Evolutionary conservation across 2,329 filamentous ascomycete species (phyloP), one percentile per base, ranked within the genome.

Genomic region (Ophiostoma australiae): DNA sequence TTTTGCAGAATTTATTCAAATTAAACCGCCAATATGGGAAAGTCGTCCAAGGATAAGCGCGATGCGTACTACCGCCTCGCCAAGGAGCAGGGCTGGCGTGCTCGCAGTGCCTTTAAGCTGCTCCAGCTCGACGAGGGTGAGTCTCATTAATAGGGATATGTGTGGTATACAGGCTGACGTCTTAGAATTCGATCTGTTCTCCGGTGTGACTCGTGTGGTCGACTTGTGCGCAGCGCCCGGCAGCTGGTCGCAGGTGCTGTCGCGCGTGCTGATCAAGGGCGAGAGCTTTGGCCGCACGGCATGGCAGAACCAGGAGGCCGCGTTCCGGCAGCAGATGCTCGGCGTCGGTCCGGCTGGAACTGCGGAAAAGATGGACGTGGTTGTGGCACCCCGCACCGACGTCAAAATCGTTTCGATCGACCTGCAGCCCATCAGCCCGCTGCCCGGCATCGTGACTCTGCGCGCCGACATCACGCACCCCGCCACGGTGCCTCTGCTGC

Each of bases 61-160:
- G 95, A 99, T 80, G 94, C 94, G 66, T 99, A 99, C 82, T 99
- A 99, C 78, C 89, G 95, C 70, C 91, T 99, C 10, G 95, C 95
- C 23, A 99, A 99, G 82, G 95, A 99, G 80, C 95, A 99, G 84
- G 96, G 96, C 74, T 99, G 95, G 94, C 91, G 95, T 48, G 95
- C 95, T 37, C 88, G 95, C 72, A 97, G 93, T 75, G 95, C 95
- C 10, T 99, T 97, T 84, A 99, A 99, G 81, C 87, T 99, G 33
- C 88, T 99, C 15, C 95, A 99, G 80, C 88, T 99, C 33, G 94
- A 99, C 79, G 93, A 90, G 82, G 88, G 88, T 89, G 72, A 72
- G 76, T 61, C 5, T 11, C n/a, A 48, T 13, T 55, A 15, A 6
- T 33, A n/a, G 8, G 4, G 10, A 17, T 44, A 31, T 31, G 27